Conservation (phyloP, 352 stramenopile species). For the Aphanomyces cochlioides region DNA sequence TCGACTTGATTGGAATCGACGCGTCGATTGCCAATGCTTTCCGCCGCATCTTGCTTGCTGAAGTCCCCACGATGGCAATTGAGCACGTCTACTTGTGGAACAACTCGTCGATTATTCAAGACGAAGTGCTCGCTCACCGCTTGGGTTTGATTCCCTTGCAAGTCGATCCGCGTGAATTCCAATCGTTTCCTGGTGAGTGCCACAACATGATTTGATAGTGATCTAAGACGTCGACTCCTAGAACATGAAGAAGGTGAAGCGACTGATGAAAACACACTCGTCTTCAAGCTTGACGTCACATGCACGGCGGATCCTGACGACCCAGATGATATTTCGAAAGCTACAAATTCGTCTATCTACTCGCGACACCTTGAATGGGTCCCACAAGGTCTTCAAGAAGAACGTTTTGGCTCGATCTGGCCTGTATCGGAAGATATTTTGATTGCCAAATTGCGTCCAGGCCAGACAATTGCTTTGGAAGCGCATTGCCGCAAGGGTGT, state of each 20-base stretch:
- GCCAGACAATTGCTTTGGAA: conserved; percentile 95
- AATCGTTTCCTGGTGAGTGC: conserved; percentile 55
- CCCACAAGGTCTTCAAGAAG: conserved; percentile 94
- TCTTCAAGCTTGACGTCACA: conserved; percentile 93
- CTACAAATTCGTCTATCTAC: conserved; percentile 85
- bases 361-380: conserved; percentile 93
- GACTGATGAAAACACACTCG: conserved; percentile 95
- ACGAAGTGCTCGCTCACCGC: conserved; percentile 90
- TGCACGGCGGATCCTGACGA: conserved; percentile 73
- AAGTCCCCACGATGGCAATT: conserved; percentile 92
- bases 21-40: conserved; percentile 90
- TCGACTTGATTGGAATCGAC: conserved; percentile 89
- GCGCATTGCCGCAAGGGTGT: conserved; percentile 93
- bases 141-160: conserved; percentile 82
- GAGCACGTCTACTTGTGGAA: conserved; percentile 93
- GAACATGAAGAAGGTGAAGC: conserved; percentile 85
- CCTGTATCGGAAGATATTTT: conserved; percentile 95
- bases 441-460: conserved; percentile 93
- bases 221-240: conserved; percentile 23
- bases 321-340: conserved; percentile 64
- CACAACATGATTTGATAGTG: no score
- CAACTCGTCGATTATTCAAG: conserved; percentile 93
- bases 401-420: conserved; percentile 79
- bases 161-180: conserved; percentile 81
- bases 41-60: conserved; percentile 85